phyloP scores from a whole-genome alignment of 140 eudicot genomes.

The Oenanthe javanica region DNA sequence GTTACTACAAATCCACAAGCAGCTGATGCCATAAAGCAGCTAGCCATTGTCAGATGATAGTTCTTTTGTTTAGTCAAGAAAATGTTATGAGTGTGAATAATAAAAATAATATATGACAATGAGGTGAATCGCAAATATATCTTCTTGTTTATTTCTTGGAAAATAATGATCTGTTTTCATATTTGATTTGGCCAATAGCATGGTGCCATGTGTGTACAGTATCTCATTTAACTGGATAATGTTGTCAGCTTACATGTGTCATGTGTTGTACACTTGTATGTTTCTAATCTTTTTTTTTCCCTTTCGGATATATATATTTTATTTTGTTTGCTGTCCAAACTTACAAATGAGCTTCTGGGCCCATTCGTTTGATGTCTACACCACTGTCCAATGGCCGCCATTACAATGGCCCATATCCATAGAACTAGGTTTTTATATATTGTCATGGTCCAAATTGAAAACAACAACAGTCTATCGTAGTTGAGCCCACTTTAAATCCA shows the following conservation, averaged over 20 bases:
- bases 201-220: conserved; percentile 45
- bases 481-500: too few relatives aligned
- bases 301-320: too few relatives aligned
- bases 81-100: neutral
- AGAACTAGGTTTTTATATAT: too few relatives aligned
- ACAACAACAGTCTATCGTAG: too few relatives aligned
- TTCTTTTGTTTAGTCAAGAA: neutral
- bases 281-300: neutral
- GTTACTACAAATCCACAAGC: conserved; percentile 50
- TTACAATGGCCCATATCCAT: too few relatives aligned
- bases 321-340: too few relatives aligned
- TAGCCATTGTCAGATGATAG: conserved; percentile 28
- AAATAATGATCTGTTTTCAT: conserved; percentile 16
- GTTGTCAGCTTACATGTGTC: conserved; percentile 25
- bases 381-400: too few relatives aligned
- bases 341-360: too few relatives aligned
- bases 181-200: conserved; percentile 31
- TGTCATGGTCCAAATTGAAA: too few relatives aligned
- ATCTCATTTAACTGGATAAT: conserved; percentile 54
- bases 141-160: conserved; percentile 37
- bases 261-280: neutral
- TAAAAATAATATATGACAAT: neutral
- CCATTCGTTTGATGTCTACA: too few relatives aligned
- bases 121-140: conserved; percentile 36
- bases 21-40: conserved; percentile 67